phyloP scores from a whole-genome alignment of 1,284 basidiomycete genomes.

The Singerocomus inundabilis region DNA sequence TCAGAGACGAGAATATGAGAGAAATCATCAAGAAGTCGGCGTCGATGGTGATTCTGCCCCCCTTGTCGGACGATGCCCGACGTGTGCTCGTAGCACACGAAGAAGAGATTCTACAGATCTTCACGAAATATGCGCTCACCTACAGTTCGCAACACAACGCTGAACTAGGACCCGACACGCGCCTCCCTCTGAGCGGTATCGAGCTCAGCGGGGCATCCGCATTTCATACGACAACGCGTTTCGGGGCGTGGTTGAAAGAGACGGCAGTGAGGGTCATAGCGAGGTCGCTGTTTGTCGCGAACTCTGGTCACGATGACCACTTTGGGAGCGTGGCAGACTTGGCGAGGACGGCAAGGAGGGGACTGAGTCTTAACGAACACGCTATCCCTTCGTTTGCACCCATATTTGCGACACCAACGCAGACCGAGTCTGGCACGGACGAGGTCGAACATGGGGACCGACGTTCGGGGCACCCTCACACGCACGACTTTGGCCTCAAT shows the following conservation, averaged over 20 bases:
- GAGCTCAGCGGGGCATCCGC: conserved; percentile 19
- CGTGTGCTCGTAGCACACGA: conserved; percentile 48
- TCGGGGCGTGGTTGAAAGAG: conserved; percentile 37
- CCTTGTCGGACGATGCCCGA: conserved; percentile 41
- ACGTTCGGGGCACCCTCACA: neutral
- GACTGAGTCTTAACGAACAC: conserved; percentile 54
- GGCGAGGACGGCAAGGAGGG: conserved; percentile 47
- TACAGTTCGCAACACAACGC: conserved; percentile 42
- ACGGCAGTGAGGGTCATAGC: conserved; percentile 39
- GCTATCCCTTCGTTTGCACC: conserved; percentile 54
- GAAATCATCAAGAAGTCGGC: conserved; percentile 45
- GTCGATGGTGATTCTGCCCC: conserved; percentile 56
- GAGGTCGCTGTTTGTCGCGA: conserved; percentile 60
- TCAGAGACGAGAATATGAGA: conserved; percentile 37
- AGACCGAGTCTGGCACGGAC: neutral
- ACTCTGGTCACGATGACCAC: conserved; percentile 57
- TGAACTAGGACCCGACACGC: conserved; percentile 40
- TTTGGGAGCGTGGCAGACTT: conserved; percentile 54
- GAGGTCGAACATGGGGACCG: neutral
- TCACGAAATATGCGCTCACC: conserved; percentile 51
- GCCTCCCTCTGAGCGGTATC: conserved; percentile 47
- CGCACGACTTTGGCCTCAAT: conserved; percentile 43
- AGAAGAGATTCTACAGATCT: conserved; percentile 49
- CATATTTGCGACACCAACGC: conserved; percentile 30
- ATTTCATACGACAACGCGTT: neutral